Evolutionary conservation across 2,329 filamentous ascomycete genomes (phyloP).

Genomic region (Periglandula ipomoeae): DNA sequence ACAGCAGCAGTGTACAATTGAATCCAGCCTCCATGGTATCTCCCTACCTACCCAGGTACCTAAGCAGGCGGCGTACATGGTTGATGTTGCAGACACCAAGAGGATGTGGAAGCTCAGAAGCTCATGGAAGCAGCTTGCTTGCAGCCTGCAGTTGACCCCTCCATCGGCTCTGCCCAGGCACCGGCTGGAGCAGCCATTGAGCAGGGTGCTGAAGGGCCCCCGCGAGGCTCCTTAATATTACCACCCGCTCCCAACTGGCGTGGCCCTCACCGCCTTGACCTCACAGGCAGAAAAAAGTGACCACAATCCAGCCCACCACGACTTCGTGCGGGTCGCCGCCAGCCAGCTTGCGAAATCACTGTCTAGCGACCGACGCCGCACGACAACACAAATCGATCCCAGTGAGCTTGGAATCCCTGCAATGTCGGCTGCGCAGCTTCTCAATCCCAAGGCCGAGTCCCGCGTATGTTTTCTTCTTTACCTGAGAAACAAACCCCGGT

Average conservation of each 20-base stretch:
- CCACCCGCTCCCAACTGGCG: too few species aligned
- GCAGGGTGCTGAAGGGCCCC: too few species aligned
- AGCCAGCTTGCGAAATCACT: slow-evolving; percentile 22
- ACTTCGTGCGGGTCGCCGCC: slow-evolving; percentile 18
- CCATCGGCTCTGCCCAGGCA: too few species aligned
- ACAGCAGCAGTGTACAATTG: too few species aligned
- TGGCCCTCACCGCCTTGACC: slow-evolving; percentile 21
- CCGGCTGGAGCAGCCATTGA: too few species aligned
- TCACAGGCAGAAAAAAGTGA: slow-evolving; percentile 25
- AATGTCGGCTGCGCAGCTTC: slow-evolving; percentile 96
- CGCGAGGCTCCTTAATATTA: background rate
- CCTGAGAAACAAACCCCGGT: background rate
- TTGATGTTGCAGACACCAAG: background rate
- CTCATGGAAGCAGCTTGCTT: background rate
- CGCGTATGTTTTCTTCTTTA: slow-evolving; percentile 52
- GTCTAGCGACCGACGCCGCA: slow-evolving; percentile 8
- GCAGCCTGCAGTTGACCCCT: background rate
- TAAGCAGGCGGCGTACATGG: too few species aligned
- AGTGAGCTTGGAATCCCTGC: slow-evolving; percentile 15
- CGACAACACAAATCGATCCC: slow-evolving; percentile 8
- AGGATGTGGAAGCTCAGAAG: background rate
- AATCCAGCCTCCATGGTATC: too few species aligned
- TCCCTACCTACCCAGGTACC: too few species aligned
- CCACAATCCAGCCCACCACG: slow-evolving; percentile 18
- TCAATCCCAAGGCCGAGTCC: slow-evolving; percentile 98